A percentile compares a stretch with the other conserved stretches of the same genome.
phyloP scores from a whole-genome alignment of 176 grass and related monocot species.

The Musa troglodytarum region DNA sequence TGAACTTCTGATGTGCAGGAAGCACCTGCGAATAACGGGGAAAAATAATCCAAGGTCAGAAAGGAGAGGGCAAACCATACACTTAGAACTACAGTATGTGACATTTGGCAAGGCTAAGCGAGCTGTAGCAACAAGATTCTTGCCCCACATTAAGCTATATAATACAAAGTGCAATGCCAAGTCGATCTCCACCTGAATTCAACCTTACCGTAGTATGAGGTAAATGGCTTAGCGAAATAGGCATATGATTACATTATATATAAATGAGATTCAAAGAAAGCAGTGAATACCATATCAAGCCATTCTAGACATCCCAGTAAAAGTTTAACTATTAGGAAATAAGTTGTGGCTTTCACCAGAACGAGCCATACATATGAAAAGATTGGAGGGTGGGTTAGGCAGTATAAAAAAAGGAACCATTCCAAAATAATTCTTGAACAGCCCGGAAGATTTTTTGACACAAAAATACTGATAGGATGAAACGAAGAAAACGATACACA shows the following conservation, averaged over 20 bases:
- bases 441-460: background rate
- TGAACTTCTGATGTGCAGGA: slow-evolving; percentile 85
- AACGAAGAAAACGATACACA: slow-evolving; percentile 9
- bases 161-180: too few species aligned
- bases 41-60: background rate
- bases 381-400: background rate
- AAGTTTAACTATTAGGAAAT: background rate
- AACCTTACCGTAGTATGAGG: background rate
- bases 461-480: background rate
- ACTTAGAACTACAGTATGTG: background rate
- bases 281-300: background rate
- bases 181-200: background rate
- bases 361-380: background rate
- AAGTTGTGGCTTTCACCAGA: background rate
- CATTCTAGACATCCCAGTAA: background rate
- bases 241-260: background rate
- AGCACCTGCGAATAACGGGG: slow-evolving; percentile 26
- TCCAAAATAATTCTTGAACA: background rate
- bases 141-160: too few species aligned
- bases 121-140: background rate
- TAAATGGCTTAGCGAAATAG: background rate
- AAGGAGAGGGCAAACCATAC: background rate
- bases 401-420: background rate
- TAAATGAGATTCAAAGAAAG: background rate
- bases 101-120: background rate